phyloP scores from a whole-genome alignment of 345 rosid genomes.

The Heritiera fomes region DNA sequence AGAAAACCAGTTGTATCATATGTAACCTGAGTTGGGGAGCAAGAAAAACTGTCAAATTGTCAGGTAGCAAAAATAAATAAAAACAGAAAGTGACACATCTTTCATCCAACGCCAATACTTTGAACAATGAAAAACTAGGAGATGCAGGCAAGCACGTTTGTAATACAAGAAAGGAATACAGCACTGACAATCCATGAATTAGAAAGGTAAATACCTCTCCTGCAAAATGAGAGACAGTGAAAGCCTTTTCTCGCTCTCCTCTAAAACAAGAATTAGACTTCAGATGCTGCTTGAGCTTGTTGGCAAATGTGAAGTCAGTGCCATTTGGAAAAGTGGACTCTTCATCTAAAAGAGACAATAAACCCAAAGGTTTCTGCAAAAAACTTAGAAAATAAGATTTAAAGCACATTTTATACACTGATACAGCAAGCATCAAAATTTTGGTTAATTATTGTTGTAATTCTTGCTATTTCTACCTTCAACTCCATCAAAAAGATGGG shows the following conservation, averaged over 20 bases:
- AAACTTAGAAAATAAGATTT: conserved; percentile 23
- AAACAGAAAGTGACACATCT: not conserved
- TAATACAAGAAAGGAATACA: not conserved
- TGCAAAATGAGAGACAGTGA: conserved; percentile 87
- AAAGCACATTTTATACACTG: conserved; percentile 3
- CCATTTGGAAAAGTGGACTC: conserved; percentile 98
- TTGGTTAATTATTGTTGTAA: conserved; percentile 12
- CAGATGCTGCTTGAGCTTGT: conserved; percentile 92
- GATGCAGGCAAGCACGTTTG: not conserved
- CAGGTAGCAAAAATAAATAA: conserved; percentile 26
- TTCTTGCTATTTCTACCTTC: not conserved
- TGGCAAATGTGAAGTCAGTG: conserved; percentile 88
- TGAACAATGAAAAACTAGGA: conserved; percentile 1
- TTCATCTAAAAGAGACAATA: conserved; percentile 88
- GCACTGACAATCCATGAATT: not conserved
- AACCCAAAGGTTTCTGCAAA: conserved; percentile 91
- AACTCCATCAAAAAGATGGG: not conserved
- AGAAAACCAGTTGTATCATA: conserved; percentile 94
- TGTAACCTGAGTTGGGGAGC: conserved; percentile 59
- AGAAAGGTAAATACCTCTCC: conserved; percentile 72
- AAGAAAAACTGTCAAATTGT: conserved; percentile 31
- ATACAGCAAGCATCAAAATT: not conserved
- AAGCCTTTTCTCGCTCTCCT: conserved; percentile 81
- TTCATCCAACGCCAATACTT: not conserved
- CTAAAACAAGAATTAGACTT: conserved; percentile 69